Percentiles rank a stretch among this genome's conserved stretches.
phyloP scores from a whole-genome alignment of 768 basidiomycete genomes.

The Cantharellus anzutake region DNA sequence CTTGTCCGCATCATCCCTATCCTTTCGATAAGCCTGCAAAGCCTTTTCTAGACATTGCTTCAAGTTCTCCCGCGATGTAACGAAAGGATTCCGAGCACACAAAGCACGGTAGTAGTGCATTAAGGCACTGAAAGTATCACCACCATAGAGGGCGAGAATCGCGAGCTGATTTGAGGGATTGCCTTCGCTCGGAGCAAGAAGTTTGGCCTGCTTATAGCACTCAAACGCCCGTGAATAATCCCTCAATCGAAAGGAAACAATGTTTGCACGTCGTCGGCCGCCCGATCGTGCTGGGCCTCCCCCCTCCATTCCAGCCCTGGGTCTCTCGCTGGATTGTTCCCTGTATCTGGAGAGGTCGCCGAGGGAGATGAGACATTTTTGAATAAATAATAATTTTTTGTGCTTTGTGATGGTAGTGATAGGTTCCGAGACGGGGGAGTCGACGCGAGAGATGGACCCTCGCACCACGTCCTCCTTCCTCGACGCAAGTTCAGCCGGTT shows the following conservation, averaged over 20 bases:
- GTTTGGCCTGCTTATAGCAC: slow-evolving; percentile 71
- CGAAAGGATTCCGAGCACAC: slow-evolving; percentile 69
- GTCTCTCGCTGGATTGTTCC: slow-evolving; percentile 62
- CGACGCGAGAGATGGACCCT: not conserved
- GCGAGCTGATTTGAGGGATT: slow-evolving; percentile 94
- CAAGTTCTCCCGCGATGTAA: slow-evolving; percentile 69
- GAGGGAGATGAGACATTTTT: slow-evolving; percentile 77
- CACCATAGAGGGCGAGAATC: slow-evolving; percentile 69
- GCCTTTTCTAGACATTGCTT: slow-evolving; percentile 17
- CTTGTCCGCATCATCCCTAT: not conserved
- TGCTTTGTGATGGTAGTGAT: slow-evolving; percentile 34
- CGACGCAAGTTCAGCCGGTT: not conserved
- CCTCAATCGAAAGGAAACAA: not conserved
- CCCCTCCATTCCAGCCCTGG: slow-evolving; percentile 31
- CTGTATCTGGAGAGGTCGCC: slow-evolving; percentile 91
- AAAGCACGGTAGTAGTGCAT: slow-evolving; percentile 85
- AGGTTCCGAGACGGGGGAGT: slow-evolving; percentile 20
- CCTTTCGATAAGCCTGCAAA: slow-evolving; percentile 3
- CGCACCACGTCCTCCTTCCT: not conserved
- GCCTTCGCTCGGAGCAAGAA: slow-evolving; percentile 72
- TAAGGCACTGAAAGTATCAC: slow-evolving; percentile 61
- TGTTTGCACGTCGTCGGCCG: not conserved
- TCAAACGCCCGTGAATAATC: slow-evolving; percentile 53
- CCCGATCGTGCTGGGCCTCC: not conserved
- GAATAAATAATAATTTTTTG: slow-evolving; percentile 51